A percentile compares a stretch with the other conserved stretches of the same genome.
These are phyloP conservation scores for Phytopythium kandeliae DNA, from an alignment of 352 stramenopile genomes.

Conservation along the genomic window DNA sequence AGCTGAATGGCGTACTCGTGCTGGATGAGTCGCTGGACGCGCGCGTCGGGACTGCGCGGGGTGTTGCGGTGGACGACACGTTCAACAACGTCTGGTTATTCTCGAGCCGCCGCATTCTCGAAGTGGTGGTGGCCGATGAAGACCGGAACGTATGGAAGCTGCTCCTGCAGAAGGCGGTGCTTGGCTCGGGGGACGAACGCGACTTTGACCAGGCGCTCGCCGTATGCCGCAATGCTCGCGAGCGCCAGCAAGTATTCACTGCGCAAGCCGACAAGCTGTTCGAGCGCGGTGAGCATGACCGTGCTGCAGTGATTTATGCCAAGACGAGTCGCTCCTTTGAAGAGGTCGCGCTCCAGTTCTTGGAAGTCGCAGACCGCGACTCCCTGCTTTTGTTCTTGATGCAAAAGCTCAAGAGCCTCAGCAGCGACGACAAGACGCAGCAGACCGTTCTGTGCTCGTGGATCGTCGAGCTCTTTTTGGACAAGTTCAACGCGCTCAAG, in stretches of 20 bases:
- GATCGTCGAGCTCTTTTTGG: constrained; percentile 91
- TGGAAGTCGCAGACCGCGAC: constrained; percentile 79
- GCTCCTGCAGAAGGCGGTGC: constrained; percentile 85
- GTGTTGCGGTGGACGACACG: constrained; percentile 62
- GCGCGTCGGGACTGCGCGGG: constrained; percentile 64
- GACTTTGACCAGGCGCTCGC: constrained; percentile 88
- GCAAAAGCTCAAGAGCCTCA: constrained; percentile 84
- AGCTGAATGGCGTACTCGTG: constrained; percentile 83
- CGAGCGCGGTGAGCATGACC: constrained; percentile 77
- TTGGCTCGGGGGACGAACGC: constrained; percentile 55
- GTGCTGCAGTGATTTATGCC: constrained; percentile 85
- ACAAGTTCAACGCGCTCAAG: constrained; percentile 88
- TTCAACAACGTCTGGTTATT: constrained; percentile 84
- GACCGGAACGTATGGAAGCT: constrained; percentile 91
- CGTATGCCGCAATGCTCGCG: constrained; percentile 75
- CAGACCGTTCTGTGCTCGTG: constrained; percentile 91
- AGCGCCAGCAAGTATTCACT: constrained; percentile 83
- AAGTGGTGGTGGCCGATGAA: constrained; percentile 80
- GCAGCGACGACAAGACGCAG: constrained; percentile 85
- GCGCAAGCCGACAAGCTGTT: constrained; percentile 90
- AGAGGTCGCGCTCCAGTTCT: constrained; percentile 89
- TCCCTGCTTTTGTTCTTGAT: constrained; percentile 86
- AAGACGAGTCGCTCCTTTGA: constrained; percentile 88
- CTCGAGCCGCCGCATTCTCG: constrained; percentile 73
- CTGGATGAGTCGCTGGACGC: constrained; percentile 81